These are phyloP conservation scores for Penstemon davidsonii DNA, from an alignment of 257 asterid species.

Conservation along the genomic window DNA sequence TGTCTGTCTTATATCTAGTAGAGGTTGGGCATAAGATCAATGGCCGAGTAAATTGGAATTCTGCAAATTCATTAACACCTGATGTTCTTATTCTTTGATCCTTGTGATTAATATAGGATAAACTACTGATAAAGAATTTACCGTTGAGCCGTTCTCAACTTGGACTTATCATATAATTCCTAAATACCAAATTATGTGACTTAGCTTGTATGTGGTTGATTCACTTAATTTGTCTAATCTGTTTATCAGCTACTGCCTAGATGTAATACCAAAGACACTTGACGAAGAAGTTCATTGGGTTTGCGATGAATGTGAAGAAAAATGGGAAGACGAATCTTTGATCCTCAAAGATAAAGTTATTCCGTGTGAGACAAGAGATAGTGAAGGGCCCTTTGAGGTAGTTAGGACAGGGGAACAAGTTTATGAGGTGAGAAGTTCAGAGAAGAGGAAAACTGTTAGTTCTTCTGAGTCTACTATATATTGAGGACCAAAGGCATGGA, in stretches of 20 bases:
- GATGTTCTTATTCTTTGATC: not conserved
- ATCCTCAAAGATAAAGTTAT: too few species aligned
- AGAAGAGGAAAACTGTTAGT: not conserved
- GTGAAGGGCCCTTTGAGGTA: slow-evolving; percentile 1
- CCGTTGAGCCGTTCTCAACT: too few species aligned
- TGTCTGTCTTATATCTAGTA: too few species aligned
- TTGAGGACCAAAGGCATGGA: too few species aligned
- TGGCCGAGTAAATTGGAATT: not conserved
- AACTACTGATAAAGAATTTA: not conserved
- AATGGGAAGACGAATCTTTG: too few species aligned
- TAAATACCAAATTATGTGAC: not conserved
- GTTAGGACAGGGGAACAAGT: too few species aligned
- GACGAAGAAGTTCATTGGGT: slow-evolving; percentile 65
- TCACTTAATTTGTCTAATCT: not conserved
- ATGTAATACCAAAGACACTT: slow-evolving; percentile 41
- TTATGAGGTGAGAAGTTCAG: not conserved
- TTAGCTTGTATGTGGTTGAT: not conserved
- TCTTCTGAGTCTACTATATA: not conserved
- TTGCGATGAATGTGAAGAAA: slow-evolving; percentile 56
- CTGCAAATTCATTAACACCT: not conserved
- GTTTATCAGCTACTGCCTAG: slow-evolving; percentile 67
- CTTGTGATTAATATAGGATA: not conserved
- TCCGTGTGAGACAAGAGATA: slow-evolving; percentile 13
- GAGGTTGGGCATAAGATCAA: too few species aligned
- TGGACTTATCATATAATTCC: too few species aligned